Percentiles rank a stretch among this genome's conserved stretches.
phyloP scores from a whole-genome alignment of 2,329 filamentous ascomycete genomes.

The Colletotrichum cordylinicola region DNA sequence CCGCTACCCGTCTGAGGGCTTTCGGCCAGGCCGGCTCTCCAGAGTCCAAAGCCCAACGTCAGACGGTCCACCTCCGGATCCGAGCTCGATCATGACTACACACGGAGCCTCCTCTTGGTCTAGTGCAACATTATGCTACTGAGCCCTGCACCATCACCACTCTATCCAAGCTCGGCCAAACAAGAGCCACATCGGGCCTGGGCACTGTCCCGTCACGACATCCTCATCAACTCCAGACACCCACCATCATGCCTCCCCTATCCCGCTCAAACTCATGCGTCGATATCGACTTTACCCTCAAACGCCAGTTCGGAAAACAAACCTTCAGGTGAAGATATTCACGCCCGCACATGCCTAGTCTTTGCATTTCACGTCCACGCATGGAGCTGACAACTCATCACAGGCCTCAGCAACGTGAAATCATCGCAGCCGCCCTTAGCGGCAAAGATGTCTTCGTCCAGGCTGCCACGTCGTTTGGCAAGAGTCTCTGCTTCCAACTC shows the following conservation, averaged over 20 bases:
- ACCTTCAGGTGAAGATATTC: constrained; percentile 67
- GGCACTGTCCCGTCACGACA: neutral
- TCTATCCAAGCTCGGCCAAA: constrained; percentile 2
- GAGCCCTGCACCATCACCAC: neutral
- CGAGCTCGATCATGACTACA: constrained; percentile 12
- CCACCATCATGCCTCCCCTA: constrained; percentile 43
- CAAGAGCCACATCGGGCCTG: neutral
- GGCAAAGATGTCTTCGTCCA: constrained; percentile 93
- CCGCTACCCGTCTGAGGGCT: constrained; percentile 1
- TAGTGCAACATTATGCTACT: constrained; percentile 15
- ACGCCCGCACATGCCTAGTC: neutral
- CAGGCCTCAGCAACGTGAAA: constrained; percentile 79
- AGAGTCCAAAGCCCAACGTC: neutral
- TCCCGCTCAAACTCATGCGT: constrained; percentile 54
- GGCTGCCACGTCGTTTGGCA: constrained; percentile 89
- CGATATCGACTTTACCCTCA: constrained; percentile 78
- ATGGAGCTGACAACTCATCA: constrained; percentile 46
- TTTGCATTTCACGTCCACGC: neutral
- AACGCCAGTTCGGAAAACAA: constrained; percentile 74
- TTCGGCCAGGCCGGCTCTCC: constrained; percentile 14
- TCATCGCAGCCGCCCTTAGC: constrained; percentile 80
- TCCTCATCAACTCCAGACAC: constrained; percentile 6
- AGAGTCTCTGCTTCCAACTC: constrained; percentile 91
- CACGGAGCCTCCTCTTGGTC: constrained; percentile 1
- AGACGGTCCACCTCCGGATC: constrained; percentile 17